Base-by-base conservation (phyloP, 2,329 filamentous ascomycete genomes). In the Aspergillus sp. region DNA sequence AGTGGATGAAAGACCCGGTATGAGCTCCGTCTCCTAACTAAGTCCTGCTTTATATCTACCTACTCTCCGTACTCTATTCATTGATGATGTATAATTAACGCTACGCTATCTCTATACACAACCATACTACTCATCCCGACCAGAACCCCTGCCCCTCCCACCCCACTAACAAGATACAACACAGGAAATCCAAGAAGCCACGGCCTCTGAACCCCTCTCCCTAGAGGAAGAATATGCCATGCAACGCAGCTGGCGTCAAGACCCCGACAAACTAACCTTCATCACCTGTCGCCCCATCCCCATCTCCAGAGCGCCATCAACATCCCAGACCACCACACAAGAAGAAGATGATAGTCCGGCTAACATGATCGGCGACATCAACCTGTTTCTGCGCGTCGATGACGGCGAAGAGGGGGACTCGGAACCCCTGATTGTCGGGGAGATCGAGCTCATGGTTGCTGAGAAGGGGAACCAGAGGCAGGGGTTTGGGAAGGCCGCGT, bases 361-460 rank as follows among this genome's bases (percentile, higher is more conserved):
- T 0, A 73, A 72, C 9, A 90, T 92, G 87, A 71, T 90, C 7
- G 90, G 90, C 1, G 90, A 93, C 69, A 84, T 93, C 52, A 93
- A 93, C 70, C 81, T 97, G 39, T 97, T 98, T 71, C 78, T 98
- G 1, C 86, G 85, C 39, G 73, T 82, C 0, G 81, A 81, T 52
- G 83, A 88, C 11, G 82, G 81, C 0, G 82, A 84, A 0, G 80
- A 80, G 16, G 69, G 74, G 0, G 70, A 71, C 0, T 70, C 71
- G 0, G 66, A 67, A 0, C 70, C 73, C 0, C 65, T 69, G 26
- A 65, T 81, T 10, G 75, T 89, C 3, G 92, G 90, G 24, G 92
- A 96, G 71, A 76, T 96, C 6, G 91, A 96, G 74, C 84, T 96
- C 63, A 96, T 96, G 92, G 87, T 96, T 62, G 92, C 92, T 0